A percentile compares a stretch with the other conserved stretches of the same genome.
Conservation (phyloP, 306 rosid species). For the Rosa chinensis region DNA sequence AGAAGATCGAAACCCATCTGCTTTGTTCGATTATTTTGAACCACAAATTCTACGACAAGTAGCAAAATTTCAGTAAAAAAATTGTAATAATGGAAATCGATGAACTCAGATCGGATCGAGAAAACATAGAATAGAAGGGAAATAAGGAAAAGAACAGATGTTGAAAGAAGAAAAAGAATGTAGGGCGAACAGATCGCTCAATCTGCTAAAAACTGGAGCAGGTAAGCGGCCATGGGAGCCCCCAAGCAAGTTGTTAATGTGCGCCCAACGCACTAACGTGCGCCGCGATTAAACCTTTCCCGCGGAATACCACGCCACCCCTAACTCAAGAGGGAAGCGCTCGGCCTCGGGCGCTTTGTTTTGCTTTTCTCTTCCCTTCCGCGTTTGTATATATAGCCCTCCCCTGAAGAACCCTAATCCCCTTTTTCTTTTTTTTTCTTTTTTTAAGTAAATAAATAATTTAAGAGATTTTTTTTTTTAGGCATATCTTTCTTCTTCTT, state of each 20-base stretch:
- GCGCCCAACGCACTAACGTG: constrained; percentile 41
- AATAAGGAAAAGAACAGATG: not conserved
- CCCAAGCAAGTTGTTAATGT: constrained; percentile 27
- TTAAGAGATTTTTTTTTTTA: no score
- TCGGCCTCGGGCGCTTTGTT: constrained; percentile 43
- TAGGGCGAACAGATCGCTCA: constrained; percentile 37
- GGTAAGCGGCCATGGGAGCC: constrained; percentile 35
- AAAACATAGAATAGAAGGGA: not conserved
- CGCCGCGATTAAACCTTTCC: constrained; percentile 50
- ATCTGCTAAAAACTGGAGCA: constrained; percentile 29
- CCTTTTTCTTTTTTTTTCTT: not conserved
- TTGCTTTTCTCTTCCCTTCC: not conserved
- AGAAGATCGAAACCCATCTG: not conserved
- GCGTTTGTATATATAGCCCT: not conserved
- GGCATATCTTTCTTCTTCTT: no score
- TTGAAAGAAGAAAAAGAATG: constrained; percentile 5
- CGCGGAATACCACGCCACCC: constrained; percentile 62
- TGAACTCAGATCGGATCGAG: not conserved
- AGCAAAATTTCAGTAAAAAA: not conserved
- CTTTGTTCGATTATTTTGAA: not conserved
- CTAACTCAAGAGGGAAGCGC: constrained; percentile 48
- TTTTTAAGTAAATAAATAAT: no score
- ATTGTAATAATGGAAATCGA: not conserved
- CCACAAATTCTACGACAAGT: not conserved
- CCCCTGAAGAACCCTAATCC: constrained; percentile 18